Conservation (phyloP, 805 yeast species). For the Wickerhamiella shivajii region DNA sequence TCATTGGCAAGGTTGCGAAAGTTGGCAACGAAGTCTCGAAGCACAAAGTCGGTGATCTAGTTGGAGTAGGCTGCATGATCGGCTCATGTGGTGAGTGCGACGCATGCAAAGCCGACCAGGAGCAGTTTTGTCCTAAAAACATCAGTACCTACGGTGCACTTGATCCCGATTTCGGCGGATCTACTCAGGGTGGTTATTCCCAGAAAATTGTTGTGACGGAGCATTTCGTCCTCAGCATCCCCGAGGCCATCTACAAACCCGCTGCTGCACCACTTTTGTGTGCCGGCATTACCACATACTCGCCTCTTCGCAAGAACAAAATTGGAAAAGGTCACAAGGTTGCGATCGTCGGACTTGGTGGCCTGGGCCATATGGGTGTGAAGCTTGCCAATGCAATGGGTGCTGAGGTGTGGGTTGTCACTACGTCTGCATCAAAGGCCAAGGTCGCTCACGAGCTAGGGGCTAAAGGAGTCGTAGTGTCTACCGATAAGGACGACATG, state of each 20-base stretch:
- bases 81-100: constrained; percentile 46
- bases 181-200: constrained; percentile 38
- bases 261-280: constrained; percentile 60
- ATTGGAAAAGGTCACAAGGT: constrained; percentile 37
- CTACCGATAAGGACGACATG: constrained; percentile 2
- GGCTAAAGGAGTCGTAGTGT: constrained; percentile 29
- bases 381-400: constrained; percentile 47
- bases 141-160: constrained; percentile 36
- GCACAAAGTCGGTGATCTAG: constrained; percentile 52
- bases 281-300: constrained; percentile 61
- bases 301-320: constrained; percentile 41
- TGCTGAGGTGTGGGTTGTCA: constrained; percentile 43
- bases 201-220: constrained; percentile 33
- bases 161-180: constrained; percentile 42
- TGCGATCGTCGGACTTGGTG: constrained; percentile 55
- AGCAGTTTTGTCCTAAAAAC: constrained; percentile 38
- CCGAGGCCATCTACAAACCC: constrained; percentile 37
- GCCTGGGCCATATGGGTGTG: constrained; percentile 48
- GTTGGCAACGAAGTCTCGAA: constrained; percentile 41
- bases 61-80: constrained; percentile 65
- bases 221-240: constrained; percentile 48
- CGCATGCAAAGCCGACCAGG: constrained; percentile 41
- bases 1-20: constrained; percentile 25
- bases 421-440: constrained; percentile 15
- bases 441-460: neutral